These are phyloP conservation scores for Mycena olivaceomarginata DNA, from an alignment of 768 basidiomycete genomes.

Conservation along the genomic window DNA sequence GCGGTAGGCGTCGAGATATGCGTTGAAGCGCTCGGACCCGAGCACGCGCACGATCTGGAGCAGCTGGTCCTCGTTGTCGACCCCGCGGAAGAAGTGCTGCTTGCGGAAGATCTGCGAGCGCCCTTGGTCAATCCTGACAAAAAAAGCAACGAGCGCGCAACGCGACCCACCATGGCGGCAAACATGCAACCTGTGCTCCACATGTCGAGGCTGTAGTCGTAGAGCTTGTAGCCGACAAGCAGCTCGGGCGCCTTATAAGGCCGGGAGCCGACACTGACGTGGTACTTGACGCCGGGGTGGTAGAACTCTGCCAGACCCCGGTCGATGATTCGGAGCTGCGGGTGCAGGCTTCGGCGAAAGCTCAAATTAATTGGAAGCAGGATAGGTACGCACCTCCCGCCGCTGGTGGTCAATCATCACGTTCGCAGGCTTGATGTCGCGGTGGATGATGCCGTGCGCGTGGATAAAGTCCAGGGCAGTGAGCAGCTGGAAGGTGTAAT, in stretches of 20 bases:
- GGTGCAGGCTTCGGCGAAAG: too few relatives aligned
- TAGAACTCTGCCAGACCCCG: slow-evolving; percentile 90
- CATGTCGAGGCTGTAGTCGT: slow-evolving; percentile 84
- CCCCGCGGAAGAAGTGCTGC: slow-evolving; percentile 85
- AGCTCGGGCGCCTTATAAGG: slow-evolving; percentile 83
- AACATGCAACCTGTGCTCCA: slow-evolving; percentile 88
- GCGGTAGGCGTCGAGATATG: slow-evolving; percentile 74
- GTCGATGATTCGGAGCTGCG: slow-evolving; percentile 77
- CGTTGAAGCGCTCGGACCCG: slow-evolving; percentile 78
- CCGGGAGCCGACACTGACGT: slow-evolving; percentile 76
- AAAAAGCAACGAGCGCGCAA: too few relatives aligned
- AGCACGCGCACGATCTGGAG: slow-evolving; percentile 82
- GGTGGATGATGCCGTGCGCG: slow-evolving; percentile 75
- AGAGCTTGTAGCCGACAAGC: slow-evolving; percentile 82
- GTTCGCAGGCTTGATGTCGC: slow-evolving; percentile 69
- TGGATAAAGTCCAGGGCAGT: slow-evolving; percentile 86
- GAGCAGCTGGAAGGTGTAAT: slow-evolving; percentile 81
- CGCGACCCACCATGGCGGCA: slow-evolving; percentile 69
- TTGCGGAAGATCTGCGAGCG: slow-evolving; percentile 77
- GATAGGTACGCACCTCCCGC: slow-evolving; percentile 63
- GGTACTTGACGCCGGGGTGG: slow-evolving; percentile 81
- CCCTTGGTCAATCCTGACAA: too few relatives aligned
- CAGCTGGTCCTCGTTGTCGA: slow-evolving; percentile 86
- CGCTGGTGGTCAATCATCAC: slow-evolving; percentile 85
- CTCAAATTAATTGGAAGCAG: too few relatives aligned